Base-by-base conservation (phyloP, 2,329 filamentous ascomycete species). In the Neofusicoccum sp. region DNA sequence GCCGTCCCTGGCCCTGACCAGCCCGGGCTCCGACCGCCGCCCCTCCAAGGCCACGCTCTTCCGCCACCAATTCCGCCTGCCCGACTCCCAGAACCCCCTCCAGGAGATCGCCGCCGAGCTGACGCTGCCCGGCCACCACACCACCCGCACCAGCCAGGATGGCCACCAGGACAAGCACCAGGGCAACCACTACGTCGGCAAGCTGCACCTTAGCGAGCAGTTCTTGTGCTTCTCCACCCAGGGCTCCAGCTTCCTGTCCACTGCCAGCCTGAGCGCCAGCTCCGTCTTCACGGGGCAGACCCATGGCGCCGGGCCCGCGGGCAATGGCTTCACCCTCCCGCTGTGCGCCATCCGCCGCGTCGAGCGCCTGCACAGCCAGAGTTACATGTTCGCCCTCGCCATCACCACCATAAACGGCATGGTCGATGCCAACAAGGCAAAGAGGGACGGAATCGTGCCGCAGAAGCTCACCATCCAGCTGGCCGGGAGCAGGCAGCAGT, bases 171-270 rank as follows among this genome's bases (percentile, higher is more conserved):
- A 85, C 63, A 70, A 79, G 62, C 87, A 88, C 64, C 84, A 86
- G 69, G 92, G 92, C 69, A 96, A 90, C 78, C 91, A 93, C 74
- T 98, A 99, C 80, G 88, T 89, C 29, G 95, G 95, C 56, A 93
- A 93, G 77, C 85, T 99, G 59, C 94, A 99, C 76, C 82, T 99
- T 67, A 97, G 93, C 76, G 94, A 99, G 79, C 87, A 91, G 70
- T 99, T 91, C 78, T 87, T 99, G 70, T 98, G 93, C 83, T 99
- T 99, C 81, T 97, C 93, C 0, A 97, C 95, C 6, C 92, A 95
- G 59, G 89, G 92, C 14, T 91, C 92, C 8, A 96, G 92, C 79
- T 97, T 97, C 77, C 77, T 91, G 45, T 88, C 88, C 66, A 89
- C 89, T 0, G 90, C 94, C 14, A 96, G 88, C 75, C 87, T 90